Percentiles rank a stretch among this genome's conserved stretches.
Evolutionary conservation across 495 filamentous ascomycete species (phyloP).

Genomic region (Aspergillus nidulans): DNA sequence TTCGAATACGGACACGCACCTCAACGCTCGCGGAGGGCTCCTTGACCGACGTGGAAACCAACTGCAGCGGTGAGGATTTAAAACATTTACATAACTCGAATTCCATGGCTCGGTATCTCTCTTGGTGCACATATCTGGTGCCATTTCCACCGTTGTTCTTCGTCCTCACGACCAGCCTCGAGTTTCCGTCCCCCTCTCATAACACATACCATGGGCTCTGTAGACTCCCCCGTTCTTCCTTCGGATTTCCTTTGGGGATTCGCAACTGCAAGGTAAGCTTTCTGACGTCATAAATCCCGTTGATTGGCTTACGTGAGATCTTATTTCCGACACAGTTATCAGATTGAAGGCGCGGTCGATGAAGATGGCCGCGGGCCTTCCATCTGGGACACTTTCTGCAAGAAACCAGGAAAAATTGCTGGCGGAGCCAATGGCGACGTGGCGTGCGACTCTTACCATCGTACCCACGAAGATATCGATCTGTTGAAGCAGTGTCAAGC

Average conservation of each 20-base stretch:
- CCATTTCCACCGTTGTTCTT: slow-evolving; percentile 57
- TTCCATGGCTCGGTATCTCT: background rate
- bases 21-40: slow-evolving; percentile 7
- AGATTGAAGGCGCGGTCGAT: slow-evolving; percentile 66
- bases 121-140: background rate
- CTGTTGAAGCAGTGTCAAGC: slow-evolving; percentile 63
- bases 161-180: background rate
- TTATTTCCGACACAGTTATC: slow-evolving; percentile 49
- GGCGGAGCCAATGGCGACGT: slow-evolving; percentile 63
- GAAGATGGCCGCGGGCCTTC: slow-evolving; percentile 67
- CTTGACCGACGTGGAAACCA: slow-evolving; percentile 12
- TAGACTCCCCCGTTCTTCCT: slow-evolving; percentile 46
- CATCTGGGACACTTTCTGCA: slow-evolving; percentile 76
- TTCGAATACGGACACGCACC: background rate
- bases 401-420: slow-evolving; percentile 69
- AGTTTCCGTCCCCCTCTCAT: background rate
- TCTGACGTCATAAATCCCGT: background rate
- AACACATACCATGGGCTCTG: slow-evolving; percentile 27
- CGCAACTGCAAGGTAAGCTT: slow-evolving; percentile 63
- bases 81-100: no score
- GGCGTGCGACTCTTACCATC: slow-evolving; percentile 74
- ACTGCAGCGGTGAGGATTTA: background rate
- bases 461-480: slow-evolving; percentile 67
- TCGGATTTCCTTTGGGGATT: slow-evolving; percentile 80
- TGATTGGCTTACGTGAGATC: slow-evolving; percentile 7